phyloP scores from a whole-genome alignment of 192 early-diverging fungal species.

The Podila minutissima region DNA sequence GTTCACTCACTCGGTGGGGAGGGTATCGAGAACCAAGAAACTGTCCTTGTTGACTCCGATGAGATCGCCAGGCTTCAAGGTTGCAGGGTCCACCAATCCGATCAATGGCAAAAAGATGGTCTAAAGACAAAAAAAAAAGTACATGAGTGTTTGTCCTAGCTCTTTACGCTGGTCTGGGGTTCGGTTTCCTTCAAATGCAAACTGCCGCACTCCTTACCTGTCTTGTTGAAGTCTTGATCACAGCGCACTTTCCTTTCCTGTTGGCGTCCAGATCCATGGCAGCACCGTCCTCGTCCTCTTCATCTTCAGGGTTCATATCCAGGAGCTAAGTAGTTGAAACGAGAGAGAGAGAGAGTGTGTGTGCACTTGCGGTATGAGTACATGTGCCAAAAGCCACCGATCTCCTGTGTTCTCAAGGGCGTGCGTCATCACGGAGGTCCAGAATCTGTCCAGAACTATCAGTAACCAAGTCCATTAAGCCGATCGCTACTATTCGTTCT shows the following conservation, averaged over 20 bases:
- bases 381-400: too few relatives aligned
- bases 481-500: neutral
- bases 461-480: too few relatives aligned
- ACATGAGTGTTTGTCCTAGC: too few relatives aligned
- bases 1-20: constrained; percentile 88
- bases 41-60: constrained; percentile 99
- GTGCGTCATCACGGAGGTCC: too few relatives aligned
- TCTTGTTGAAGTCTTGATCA: constrained; percentile 94
- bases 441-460: too few relatives aligned
- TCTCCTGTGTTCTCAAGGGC: too few relatives aligned
- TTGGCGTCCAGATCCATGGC: constrained; percentile 93
- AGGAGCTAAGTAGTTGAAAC: constrained; percentile 69
- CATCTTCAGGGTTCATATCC: constrained; percentile 89
- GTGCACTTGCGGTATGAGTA: too few relatives aligned
- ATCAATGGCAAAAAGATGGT: constrained; percentile 98
- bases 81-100: constrained; percentile 90
- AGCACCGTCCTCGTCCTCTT: constrained; percentile 94
- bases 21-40: constrained; percentile 93
- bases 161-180: too few relatives aligned
- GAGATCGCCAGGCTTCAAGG: constrained; percentile 94
- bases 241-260: constrained; percentile 96
- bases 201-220: constrained; percentile 65
- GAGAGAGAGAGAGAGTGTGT: constrained; percentile 22
- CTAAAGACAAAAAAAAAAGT: constrained; percentile 45
- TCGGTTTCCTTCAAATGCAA: neutral